Conservation (phyloP, 495 filamentous ascomycete species). For the Penicillium robsamsonii region DNA sequence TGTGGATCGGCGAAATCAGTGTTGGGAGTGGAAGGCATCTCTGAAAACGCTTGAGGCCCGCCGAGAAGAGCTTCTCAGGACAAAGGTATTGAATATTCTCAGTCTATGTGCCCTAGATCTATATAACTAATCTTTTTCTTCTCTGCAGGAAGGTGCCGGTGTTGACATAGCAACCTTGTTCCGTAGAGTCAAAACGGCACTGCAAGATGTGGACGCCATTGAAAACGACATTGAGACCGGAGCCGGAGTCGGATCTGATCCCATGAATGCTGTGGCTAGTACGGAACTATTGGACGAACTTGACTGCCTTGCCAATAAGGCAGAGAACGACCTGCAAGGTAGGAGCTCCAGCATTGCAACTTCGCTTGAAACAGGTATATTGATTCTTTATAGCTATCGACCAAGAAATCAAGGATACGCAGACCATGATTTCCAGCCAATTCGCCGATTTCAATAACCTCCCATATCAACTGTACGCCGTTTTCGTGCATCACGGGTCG, state of each 20-base stretch:
- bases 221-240: slow-evolving; percentile 23
- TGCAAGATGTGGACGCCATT: slow-evolving; percentile 30
- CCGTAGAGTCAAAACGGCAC: slow-evolving; percentile 26
- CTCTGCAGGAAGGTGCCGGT: slow-evolving; percentile 32
- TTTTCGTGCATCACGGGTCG: slow-evolving; percentile 82
- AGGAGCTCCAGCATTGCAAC: slow-evolving; percentile 11
- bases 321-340: slow-evolving; percentile 40
- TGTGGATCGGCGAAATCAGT: slow-evolving; percentile 58
- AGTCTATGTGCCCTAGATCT: not conserved
- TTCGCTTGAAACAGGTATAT: not conserved
- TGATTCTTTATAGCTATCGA: slow-evolving; percentile 42
- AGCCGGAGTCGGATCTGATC: slow-evolving; percentile 16
- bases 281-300: slow-evolving; percentile 31
- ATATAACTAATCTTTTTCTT: not conserved
- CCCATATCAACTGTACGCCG: slow-evolving; percentile 82
- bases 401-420: slow-evolving; percentile 46
- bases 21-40: slow-evolving; percentile 72
- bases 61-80: slow-evolving; percentile 44
- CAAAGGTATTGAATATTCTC: slow-evolving; percentile 36
- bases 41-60: slow-evolving; percentile 55
- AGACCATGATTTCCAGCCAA: slow-evolving; percentile 55
- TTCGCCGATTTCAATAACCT: slow-evolving; percentile 57
- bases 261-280: slow-evolving; percentile 24
- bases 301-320: slow-evolving; percentile 31
- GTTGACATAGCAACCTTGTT: slow-evolving; percentile 36